A percentile compares a stretch with the other conserved stretches of the same genome.
These are phyloP conservation scores for Agaricus blazei DNA, from an alignment of 768 basidiomycete species.

Conservation along the genomic window DNA sequence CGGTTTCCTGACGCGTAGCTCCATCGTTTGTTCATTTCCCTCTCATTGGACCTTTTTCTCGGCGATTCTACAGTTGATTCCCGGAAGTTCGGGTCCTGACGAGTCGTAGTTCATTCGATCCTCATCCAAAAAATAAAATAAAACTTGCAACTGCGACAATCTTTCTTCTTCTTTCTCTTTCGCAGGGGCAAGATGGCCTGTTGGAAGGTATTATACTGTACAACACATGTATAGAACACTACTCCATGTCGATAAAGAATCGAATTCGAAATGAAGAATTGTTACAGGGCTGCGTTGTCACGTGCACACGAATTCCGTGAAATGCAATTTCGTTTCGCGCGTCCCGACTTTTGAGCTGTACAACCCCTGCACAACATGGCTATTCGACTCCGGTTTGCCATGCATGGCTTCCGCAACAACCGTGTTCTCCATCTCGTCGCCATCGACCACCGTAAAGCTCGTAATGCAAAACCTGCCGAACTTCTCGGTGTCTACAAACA, in stretches of 20 bases:
- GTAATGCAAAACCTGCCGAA: slow-evolving; percentile 86
- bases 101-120: neutral
- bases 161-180: too few relatives aligned
- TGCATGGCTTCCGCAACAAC: slow-evolving; percentile 72
- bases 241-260: too few relatives aligned
- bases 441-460: slow-evolving; percentile 60
- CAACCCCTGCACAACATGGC: slow-evolving; percentile 45
- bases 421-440: slow-evolving; percentile 86
- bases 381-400: slow-evolving; percentile 78
- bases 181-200: too few relatives aligned
- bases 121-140: neutral
- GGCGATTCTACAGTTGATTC: slow-evolving; percentile 24
- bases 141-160: too few relatives aligned
- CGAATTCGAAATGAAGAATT: too few relatives aligned
- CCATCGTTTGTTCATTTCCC: neutral
- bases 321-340: too few relatives aligned
- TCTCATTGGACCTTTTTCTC: neutral
- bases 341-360: too few relatives aligned
- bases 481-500: slow-evolving; percentile 83
- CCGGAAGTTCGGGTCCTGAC: slow-evolving; percentile 31
- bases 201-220: too few relatives aligned
- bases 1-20: neutral
- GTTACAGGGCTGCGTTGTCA: slow-evolving; percentile 6
- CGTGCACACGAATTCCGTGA: slow-evolving; percentile 15
- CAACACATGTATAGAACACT: too few relatives aligned